Percentiles rank a stretch among this genome's conserved stretches.
These are phyloP conservation scores for Blastobotrys elegans DNA, from an alignment of 1,139 yeast genomes.

Conservation along the genomic window DNA sequence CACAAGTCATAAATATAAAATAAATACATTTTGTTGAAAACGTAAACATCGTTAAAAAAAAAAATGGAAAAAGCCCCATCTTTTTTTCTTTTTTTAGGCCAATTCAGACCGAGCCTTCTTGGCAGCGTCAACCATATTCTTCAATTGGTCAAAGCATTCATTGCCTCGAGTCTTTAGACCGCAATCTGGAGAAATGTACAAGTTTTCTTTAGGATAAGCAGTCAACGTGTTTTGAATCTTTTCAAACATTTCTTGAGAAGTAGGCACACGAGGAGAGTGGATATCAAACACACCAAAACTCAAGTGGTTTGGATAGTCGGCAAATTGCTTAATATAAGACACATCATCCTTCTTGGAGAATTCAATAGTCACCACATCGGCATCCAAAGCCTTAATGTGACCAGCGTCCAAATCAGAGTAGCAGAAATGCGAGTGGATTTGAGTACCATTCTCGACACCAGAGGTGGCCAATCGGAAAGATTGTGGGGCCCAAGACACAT, in stretches of 20 bases:
- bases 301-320: constrained; percentile 98
- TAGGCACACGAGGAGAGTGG: constrained; percentile 99
- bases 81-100: not conserved
- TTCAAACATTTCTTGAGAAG: constrained; percentile 89
- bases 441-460: constrained; percentile 92
- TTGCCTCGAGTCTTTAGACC: constrained; percentile 98
- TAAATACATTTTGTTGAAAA: constrained; percentile 10
- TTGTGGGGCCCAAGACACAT: constrained; percentile 98
- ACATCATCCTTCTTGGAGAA: constrained; percentile 99
- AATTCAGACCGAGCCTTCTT: constrained; percentile 39
- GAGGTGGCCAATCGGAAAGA: constrained; percentile 99
- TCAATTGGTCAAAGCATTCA: constrained; percentile 72
- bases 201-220: constrained; percentile 94
- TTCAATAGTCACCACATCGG: constrained; percentile 98
- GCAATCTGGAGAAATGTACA: constrained; percentile 99
- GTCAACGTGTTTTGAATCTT: constrained; percentile 93
- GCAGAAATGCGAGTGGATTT: constrained; percentile 99
- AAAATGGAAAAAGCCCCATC: not conserved
- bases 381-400: constrained; percentile 99
- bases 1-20: not conserved
- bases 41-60: constrained; percentile 5
- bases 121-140: constrained; percentile 99
- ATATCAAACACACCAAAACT: constrained; percentile 99
- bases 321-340: constrained; percentile 94
- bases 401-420: constrained; percentile 99